Evolutionary conservation across 805 yeast genomes (phyloP), one percentile per base, ranked within the genome.

Genomic region (Kodamaea kaohsiungensis): DNA sequence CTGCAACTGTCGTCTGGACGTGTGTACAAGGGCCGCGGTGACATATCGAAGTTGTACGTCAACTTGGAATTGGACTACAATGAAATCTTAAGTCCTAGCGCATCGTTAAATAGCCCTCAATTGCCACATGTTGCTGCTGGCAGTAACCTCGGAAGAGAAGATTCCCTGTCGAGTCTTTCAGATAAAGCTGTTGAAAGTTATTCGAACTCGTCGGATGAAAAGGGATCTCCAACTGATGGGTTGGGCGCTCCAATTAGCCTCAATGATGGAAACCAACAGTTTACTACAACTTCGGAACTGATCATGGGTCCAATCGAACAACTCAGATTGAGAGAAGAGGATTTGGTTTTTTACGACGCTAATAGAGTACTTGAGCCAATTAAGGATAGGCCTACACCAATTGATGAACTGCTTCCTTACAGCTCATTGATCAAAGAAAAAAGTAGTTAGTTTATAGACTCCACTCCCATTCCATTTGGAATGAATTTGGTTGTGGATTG

Each of bases 1-100:
- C 40, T 48, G 17, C 15, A 25, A 2, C 25, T 35, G n/a, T 16
- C 40, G 15, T 50, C 53, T n/a, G 58, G 58, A 19, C 62, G 62
- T 7, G 60, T 62, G 5, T 74, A 62, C 59, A 67, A 61, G 51
- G 80, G 80, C 3, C 53, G 46, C 40, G 80, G 79, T 6, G 68
- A 72, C 55, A 70, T 76, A 46, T 49, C 61, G 17, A 62, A 65
- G 30, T 69, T 75, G 52, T 73, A 68, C 56, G 65, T 64, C 42
- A 59, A 64, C 40, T 59, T 66, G 38, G 70, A 66, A 15, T 19
- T 52, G 13, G 54, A 56, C 43, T 46, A 37, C 25, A 47, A 35
- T 22, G 47, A 25, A 17, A 33, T 50, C 38, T 43, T 45, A 43
- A 50, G 53, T 25, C 53, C 53, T n/a, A 50, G 48, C 35, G 53